Base-by-base conservation (phyloP, 352 stramenopile genomes). In the Phytophthora aleatoria region DNA sequence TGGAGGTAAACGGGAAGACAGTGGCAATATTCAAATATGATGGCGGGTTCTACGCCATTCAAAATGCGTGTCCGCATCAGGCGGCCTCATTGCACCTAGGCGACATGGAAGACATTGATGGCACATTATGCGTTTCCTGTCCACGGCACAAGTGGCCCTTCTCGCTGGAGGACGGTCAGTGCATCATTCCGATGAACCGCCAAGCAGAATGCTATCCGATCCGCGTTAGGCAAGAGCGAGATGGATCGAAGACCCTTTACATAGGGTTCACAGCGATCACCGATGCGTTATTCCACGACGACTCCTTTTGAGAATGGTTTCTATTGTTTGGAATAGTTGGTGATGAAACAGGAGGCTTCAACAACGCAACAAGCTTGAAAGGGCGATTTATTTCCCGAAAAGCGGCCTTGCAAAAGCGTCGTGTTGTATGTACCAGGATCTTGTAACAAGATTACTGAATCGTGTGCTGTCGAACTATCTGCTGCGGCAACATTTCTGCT, bases 61-160 rank as follows among this genome's bases (percentile, higher is more conserved):
- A 93, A 61, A 77, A 96, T 42, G 68, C 74, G 5, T 96, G 87
- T 53, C 87, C 87, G 10, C 87, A 96, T 49, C 84, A 92, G 56
- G 85, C 81, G 13, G 87, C 83, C 15, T 78, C 85, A n/a, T 71
- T 96, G 8, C 81, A 94, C 50, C 54, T 94, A n/a, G 87, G 87
- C 7, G 87, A 96, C 59, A 96, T 96, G 27, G 87, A 96, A 77
- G 85, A 94, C 31, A 84, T 91, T 26, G 82, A 90, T 62, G 85
- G 83, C 41, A 75, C 58, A 27, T 52, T 85, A 0, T 96, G 85
- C 49, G 65, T 96, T 33, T 81, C 85, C 33, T 95, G 87, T 35
- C 87, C 87, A 27, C 83, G 79, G 13, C 87, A 95, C 61, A 86
- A 87, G 50, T 95, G 83, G 83, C 85, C 85, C 0, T 95, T 94